Conservation (phyloP, 2,329 filamentous ascomycete genomes). For the Ceratocystis lukuohia region DNA sequence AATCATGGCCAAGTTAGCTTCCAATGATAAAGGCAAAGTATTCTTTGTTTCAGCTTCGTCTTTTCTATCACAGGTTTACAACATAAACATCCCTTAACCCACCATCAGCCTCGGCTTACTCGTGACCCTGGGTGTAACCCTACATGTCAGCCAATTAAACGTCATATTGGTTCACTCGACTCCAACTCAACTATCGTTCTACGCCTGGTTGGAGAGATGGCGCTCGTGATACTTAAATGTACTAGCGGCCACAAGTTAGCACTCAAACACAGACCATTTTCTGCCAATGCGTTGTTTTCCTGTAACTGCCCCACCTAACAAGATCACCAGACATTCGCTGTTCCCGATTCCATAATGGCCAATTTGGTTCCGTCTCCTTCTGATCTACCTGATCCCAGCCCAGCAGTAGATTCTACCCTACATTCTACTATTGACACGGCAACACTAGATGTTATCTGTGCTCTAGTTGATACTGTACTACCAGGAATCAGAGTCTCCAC, state of each 20-base stretch:
- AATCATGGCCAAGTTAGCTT: too few species aligned
- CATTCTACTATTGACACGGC: constrained; percentile 29
- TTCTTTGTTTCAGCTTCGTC: too few species aligned
- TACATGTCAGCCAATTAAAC: not conserved
- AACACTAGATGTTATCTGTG: constrained; percentile 34
- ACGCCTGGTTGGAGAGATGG: not conserved
- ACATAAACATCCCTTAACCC: not conserved
- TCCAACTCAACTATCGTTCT: not conserved
- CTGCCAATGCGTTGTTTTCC: not conserved
- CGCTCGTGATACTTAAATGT: not conserved
- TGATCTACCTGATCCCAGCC: not conserved
- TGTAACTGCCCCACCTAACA: not conserved
- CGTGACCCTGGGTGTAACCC: not conserved
- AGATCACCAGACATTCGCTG: not conserved
- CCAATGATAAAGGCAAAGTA: too few species aligned
- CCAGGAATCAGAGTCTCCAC: constrained; percentile 40
- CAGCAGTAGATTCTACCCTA: constrained; percentile 19
- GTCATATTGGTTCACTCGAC: not conserved
- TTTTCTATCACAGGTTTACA: too few species aligned
- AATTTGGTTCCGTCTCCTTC: not conserved
- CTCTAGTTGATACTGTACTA: constrained; percentile 45
- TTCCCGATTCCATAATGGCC: not conserved
- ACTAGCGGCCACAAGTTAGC: too few species aligned
- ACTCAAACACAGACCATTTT: not conserved
- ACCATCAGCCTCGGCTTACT: not conserved